phyloP scores from a whole-genome alignment of 2,329 filamentous ascomycete genomes.

The Chaetomiaceae sp. region DNA sequence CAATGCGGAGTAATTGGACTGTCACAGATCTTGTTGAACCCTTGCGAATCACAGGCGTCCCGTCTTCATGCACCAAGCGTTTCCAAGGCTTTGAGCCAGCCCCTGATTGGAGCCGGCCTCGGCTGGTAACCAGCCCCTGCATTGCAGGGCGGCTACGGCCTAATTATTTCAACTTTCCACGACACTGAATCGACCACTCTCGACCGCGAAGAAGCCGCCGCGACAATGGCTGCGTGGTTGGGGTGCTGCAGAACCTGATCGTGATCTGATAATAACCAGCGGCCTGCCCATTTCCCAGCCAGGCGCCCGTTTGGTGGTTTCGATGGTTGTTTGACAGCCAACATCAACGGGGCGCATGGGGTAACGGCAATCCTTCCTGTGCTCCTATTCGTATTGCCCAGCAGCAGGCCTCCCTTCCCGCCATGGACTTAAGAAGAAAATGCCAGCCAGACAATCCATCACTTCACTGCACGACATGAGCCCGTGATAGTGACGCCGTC shows the following conservation, averaged over 20 bases:
- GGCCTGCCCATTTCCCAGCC: not conserved
- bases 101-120: constrained; percentile 37
- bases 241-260: not conserved
- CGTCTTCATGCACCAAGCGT: constrained; percentile 40
- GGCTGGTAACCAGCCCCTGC: constrained; percentile 31
- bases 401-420: not conserved
- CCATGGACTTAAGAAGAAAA: not conserved
- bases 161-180: not conserved
- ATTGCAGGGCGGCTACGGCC: constrained; percentile 41
- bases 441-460: not conserved
- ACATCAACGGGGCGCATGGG: not conserved
- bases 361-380: no score
- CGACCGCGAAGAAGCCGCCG: not conserved
- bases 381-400: not conserved
- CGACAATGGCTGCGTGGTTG: not conserved
- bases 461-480: not conserved
- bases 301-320: not conserved
- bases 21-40: constrained; percentile 34
- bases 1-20: constrained; percentile 28
- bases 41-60: constrained; percentile 35
- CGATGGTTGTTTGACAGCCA: not conserved
- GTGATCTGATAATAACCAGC: not conserved
- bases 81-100: constrained; percentile 34
- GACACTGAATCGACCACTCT: constrained; percentile 12
- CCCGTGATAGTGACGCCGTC: constrained; percentile 17